Percentiles rank a stretch among this genome's conserved stretches.
Evolutionary conservation across 75 land plant species (phyloP).

Genomic region (Pseudotsuga menziesii): DNA sequence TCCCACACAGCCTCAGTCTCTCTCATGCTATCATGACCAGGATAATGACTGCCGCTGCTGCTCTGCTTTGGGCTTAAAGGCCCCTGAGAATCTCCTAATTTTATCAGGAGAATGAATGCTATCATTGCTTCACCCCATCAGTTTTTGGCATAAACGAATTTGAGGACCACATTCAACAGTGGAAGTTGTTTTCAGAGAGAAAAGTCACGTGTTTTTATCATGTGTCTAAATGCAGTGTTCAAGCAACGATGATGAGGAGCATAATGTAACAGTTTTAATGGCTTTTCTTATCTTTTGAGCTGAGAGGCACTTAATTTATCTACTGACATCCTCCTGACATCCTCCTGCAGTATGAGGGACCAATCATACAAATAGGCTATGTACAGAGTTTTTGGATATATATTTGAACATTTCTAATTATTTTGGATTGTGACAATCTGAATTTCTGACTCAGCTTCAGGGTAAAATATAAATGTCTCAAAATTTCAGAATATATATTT

Average conservation of each 20-base stretch:
- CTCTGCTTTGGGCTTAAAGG: too few relatives aligned
- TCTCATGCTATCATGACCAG: too few relatives aligned
- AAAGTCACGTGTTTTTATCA: background rate
- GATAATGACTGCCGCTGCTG: too few relatives aligned
- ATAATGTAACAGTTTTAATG: background rate
- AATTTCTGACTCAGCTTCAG: too few relatives aligned
- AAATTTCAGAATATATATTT: too few relatives aligned
- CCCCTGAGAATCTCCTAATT: background rate
- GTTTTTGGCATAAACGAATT: background rate
- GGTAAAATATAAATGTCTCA: too few relatives aligned
- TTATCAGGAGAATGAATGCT: background rate
- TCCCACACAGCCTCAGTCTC: too few relatives aligned
- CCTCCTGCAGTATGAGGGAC: background rate
- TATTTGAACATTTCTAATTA: too few relatives aligned
- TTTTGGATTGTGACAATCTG: too few relatives aligned
- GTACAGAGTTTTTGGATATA: too few relatives aligned
- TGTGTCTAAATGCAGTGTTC: background rate
- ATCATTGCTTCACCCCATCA: background rate
- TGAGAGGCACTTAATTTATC: background rate
- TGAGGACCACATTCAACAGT: conserved; percentile 1
- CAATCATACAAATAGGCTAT: background rate
- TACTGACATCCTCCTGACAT: too few relatives aligned
- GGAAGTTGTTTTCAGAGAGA: background rate
- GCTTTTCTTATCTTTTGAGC: too few relatives aligned
- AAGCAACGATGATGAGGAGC: background rate